phyloP scores from a whole-genome alignment of 176 grass and related monocot genomes.

The Phragmites australis region DNA sequence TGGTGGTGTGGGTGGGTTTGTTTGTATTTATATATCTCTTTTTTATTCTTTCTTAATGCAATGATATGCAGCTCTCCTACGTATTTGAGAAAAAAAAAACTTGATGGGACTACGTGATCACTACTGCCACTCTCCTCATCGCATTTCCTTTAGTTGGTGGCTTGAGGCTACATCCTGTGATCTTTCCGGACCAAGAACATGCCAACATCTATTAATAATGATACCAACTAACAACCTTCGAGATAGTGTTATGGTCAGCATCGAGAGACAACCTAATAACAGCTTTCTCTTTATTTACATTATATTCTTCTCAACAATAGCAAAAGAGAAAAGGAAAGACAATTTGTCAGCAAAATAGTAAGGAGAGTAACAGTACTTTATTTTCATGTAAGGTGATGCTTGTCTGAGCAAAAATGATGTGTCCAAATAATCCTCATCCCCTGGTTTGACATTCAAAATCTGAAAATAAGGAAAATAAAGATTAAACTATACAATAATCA shows the following conservation, averaged over 20 bases:
- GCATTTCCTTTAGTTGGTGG: not conserved
- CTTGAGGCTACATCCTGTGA: not conserved
- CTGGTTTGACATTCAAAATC: conserved; percentile 91
- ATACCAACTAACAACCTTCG: not conserved
- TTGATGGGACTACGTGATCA: not conserved
- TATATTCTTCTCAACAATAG: conserved; percentile 14
- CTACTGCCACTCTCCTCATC: not conserved
- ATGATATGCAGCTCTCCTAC: no score
- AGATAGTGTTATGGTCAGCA: not conserved
- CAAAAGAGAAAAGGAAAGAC: not conserved
- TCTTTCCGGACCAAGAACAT: not conserved
- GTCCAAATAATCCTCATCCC: conserved; percentile 82
- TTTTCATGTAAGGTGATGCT: conserved; percentile 99
- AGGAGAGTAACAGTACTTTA: conserved; percentile 67
- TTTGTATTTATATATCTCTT: no score
- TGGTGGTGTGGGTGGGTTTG: no score
- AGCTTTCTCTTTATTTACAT: not conserved
- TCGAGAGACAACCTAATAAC: not conserved
- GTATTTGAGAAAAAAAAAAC: no score
- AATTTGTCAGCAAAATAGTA: conserved; percentile 12
- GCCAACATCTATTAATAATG: not conserved
- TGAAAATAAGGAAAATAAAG: conserved; percentile 26
- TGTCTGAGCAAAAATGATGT: conserved; percentile 94
- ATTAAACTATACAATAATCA: not conserved
- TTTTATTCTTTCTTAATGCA: no score